Conservation (phyloP, 495 filamentous ascomycete genomes). For the Aspergillus cavernicola region DNA sequence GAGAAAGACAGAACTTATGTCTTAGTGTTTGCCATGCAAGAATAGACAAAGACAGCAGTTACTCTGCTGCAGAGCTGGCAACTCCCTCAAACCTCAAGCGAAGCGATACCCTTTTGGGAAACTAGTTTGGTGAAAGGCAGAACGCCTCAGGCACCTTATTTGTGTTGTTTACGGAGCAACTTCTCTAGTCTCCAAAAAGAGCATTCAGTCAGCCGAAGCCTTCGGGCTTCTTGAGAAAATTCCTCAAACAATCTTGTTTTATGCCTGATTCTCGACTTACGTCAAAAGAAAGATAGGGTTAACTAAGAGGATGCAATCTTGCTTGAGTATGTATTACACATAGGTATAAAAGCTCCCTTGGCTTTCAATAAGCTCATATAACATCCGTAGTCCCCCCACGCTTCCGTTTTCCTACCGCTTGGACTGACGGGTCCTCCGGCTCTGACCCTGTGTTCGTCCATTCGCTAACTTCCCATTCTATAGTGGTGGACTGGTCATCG, state of each 20-base stretch:
- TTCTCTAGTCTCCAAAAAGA: too few species aligned
- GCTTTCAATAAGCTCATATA: too few species aligned
- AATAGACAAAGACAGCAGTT: conserved; percentile 9
- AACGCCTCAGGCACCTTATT: conserved; percentile 1
- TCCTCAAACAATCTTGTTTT: too few species aligned
- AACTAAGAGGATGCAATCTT: too few species aligned
- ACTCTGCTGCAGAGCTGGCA: conserved; percentile 2
- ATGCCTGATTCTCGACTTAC: too few species aligned
- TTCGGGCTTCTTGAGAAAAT: too few species aligned
- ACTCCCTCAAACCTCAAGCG: not conserved
- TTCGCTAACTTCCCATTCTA: conserved; percentile 85
- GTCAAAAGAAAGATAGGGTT: too few species aligned
- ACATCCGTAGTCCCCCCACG: conserved; percentile 19
- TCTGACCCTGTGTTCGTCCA: conserved; percentile 57
- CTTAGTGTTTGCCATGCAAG: too few species aligned
- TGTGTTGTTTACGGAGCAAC: not conserved
- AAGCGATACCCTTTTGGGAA: conserved; percentile 19
- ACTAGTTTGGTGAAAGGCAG: conserved; percentile 2
- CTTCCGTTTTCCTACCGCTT: conserved; percentile 34
- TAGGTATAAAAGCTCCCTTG: too few species aligned
- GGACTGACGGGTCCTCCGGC: conserved; percentile 18
- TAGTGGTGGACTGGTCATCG: conserved; percentile 53
- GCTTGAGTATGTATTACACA: too few species aligned
- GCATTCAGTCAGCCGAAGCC: too few species aligned
- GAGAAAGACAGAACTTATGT: too few species aligned